Conservation (phyloP, 306 rosid species). For the Rosa lucieae region DNA sequence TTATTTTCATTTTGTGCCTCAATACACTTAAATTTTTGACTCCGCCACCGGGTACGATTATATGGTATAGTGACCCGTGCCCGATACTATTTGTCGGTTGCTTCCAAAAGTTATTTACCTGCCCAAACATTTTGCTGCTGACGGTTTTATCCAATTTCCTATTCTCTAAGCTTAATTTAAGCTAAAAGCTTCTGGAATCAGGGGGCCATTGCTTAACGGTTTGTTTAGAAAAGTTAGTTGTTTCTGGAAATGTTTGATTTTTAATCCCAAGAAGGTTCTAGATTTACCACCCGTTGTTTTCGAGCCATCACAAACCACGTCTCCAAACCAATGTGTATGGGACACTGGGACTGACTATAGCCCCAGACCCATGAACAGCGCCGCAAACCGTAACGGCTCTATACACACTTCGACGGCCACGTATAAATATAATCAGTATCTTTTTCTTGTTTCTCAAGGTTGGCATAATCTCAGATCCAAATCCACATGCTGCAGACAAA, state of each 20-base stretch:
- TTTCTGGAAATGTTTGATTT: neutral
- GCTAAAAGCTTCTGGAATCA: neutral
- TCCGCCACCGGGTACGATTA: too few relatives aligned
- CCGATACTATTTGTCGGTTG: neutral
- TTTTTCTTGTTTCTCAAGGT: neutral
- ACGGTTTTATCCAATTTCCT: neutral
- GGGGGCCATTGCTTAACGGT: neutral
- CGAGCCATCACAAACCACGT: neutral
- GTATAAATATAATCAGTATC: neutral
- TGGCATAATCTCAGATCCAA: neutral
- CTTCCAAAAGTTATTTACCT: neutral
- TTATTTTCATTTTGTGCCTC: too few relatives aligned
- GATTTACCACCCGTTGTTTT: neutral
- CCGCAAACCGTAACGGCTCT: neutral
- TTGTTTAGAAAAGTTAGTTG: neutral
- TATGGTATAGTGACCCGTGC: neutral
- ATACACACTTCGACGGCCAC: neutral
- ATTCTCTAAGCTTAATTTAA: neutral
- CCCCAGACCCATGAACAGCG: neutral
- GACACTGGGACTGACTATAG: neutral
- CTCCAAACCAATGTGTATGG: neutral
- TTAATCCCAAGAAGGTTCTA: neutral
- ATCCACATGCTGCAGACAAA: neutral
- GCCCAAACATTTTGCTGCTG: neutral
- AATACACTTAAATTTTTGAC: too few relatives aligned